Percentiles rank a stretch among this genome's conserved stretches.
Conservation (phyloP, 805 yeast species). For the Ogataea haglerorum region DNA sequence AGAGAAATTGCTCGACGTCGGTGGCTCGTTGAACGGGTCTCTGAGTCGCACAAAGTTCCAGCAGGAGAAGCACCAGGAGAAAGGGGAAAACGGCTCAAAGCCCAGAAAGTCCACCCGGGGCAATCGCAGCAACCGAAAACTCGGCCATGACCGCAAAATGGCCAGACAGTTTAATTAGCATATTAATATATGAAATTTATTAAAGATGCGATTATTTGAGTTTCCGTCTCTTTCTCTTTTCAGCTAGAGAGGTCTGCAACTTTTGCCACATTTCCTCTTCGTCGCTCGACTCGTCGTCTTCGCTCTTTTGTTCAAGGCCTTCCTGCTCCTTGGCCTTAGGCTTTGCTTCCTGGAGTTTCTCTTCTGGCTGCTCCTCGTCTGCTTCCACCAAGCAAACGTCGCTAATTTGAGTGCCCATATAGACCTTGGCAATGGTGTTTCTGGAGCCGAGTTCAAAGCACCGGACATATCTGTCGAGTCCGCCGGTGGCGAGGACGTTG, state of each 20-base stretch:
- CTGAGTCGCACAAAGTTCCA: conserved; percentile 9
- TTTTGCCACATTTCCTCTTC: conserved; percentile 35
- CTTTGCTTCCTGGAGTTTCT: conserved; percentile 26
- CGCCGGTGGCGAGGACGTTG: conserved; percentile 66
- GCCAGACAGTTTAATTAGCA: conserved; percentile 18
- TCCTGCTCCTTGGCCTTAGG: conserved; percentile 23
- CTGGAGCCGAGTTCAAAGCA: conserved; percentile 64
- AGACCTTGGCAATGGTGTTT: conserved; percentile 65
- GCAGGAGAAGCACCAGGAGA: conserved; percentile 9
- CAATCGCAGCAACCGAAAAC: conserved; percentile 65
- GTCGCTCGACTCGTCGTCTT: conserved; percentile 31
- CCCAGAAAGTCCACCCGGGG: conserved; percentile 45
- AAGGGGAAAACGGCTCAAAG: not conserved
- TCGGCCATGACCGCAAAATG: conserved; percentile 58
- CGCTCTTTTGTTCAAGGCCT: conserved; percentile 32
- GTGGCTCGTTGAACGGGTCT: conserved; percentile 29
- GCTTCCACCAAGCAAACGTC: conserved; percentile 49
- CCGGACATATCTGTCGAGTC: conserved; percentile 82
- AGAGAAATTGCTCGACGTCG: conserved; percentile 50
- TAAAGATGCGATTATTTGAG: conserved; percentile 9
- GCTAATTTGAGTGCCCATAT: conserved; percentile 67
- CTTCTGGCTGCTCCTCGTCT: conserved; percentile 32
- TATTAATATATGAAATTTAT: not conserved
- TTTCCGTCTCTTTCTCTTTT: conserved; percentile 31
- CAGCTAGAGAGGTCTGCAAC: conserved; percentile 22